Base-by-base conservation (phyloP, 31 red algal genomes). In the Endocladia muricata region DNA sequence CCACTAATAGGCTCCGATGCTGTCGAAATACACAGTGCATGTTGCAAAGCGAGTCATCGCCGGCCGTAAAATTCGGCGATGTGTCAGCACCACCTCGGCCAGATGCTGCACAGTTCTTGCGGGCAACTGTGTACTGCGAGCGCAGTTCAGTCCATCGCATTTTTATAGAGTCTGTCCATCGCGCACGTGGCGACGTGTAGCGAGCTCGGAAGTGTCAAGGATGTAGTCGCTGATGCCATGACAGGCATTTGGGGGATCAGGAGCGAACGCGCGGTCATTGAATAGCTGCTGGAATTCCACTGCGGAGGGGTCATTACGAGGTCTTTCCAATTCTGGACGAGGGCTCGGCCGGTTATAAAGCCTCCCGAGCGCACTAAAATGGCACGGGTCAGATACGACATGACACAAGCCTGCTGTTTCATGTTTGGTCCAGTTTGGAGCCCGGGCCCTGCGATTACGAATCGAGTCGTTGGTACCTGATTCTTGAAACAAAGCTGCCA, bases 391-490 rank as follows among this genome's bases (percentile, higher is more conserved):
- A 2, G 56, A 47, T 25, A 73, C 48, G 2, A 74, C 80, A 64
- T 84, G 80, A 33, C 41, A 73, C 5, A 84, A 42, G 11, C 80
- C 17, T 6, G 68, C 48, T 38, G n/a, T 73, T 39, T 84, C 80
- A 23, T 84, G 34, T 64, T 37, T 70, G 2, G 33, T 74, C 80
- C 67, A 84, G 41, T 72, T 78, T 19, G 58, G 58, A 5, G 75
- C 75, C 6, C 49, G 72, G 31, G 30, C 41, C 15, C 52, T 3
- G 29, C 30, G 33, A 57, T 57, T 58, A 19, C 52, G 23, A 25
- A 37, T 40, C 19, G 52, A 56, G 32, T 40, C 23, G 41, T 57
- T 33, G 4, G 21, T 17, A 49, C 51, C 47, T 0, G 1, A 32
- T 19, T 76, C 51, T 23, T 76, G 30, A 1, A 54, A 76, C 29